A percentile compares a stretch with the other conserved stretches of the same genome.
These are phyloP conservation scores for Chalaropsis thielavioides DNA, from an alignment of 2,329 filamentous ascomycete species.

Conservation along the genomic window DNA sequence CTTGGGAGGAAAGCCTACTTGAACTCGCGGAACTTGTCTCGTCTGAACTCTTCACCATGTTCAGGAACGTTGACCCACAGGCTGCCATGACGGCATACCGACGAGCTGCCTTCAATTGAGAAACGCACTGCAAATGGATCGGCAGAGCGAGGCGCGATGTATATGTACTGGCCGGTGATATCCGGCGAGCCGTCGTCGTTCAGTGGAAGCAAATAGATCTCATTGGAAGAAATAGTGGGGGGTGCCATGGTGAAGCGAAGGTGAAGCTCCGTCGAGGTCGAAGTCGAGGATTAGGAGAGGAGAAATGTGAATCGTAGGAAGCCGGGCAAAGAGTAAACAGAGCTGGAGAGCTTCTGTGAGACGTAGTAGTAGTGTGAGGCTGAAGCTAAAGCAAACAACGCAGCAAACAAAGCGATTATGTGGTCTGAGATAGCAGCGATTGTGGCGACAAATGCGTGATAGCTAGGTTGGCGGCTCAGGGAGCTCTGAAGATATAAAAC, in stretches of 20 bases:
- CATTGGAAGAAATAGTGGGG: constrained; percentile 47
- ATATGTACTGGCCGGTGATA: constrained; percentile 80
- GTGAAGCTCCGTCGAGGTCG: background rate
- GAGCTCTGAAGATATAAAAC: background rate
- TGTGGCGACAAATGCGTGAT: background rate
- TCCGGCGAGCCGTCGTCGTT: constrained; percentile 88
- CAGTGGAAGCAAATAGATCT: constrained; percentile 78
- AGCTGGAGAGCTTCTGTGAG: background rate
- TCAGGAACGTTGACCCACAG: constrained; percentile 93
- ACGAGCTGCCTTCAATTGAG: constrained; percentile 84
- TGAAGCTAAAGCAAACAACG: background rate
- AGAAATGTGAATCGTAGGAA: background rate
- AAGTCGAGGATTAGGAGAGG: background rate
- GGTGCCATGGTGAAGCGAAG: constrained; percentile 36
- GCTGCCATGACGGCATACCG: constrained; percentile 85
- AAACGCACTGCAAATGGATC: constrained; percentile 74
- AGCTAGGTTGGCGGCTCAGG: background rate
- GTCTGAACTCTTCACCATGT: constrained; percentile 58
- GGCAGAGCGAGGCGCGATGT: constrained; percentile 60
- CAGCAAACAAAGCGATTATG: background rate
- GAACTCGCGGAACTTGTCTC: constrained; percentile 71
- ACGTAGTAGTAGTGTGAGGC: background rate
- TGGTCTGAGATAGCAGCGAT: constrained; percentile 1
- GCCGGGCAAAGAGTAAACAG: background rate
- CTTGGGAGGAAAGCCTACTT: constrained; percentile 46